Base-by-base conservation (phyloP, 2,329 filamentous ascomycete species). In the Hypoxylon sp. region DNA sequence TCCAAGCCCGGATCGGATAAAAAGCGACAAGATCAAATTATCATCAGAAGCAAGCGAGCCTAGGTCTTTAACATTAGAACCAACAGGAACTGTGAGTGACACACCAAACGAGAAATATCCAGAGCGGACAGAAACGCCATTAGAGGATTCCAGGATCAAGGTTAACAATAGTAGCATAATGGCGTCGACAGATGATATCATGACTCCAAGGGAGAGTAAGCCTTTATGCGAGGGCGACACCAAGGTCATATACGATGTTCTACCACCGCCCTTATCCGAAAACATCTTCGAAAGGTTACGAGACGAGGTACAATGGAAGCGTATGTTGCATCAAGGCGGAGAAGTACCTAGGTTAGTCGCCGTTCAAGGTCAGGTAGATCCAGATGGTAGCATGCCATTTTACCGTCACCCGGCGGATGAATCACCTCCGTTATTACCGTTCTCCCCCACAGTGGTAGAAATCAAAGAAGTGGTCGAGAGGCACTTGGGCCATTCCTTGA, bases 391-490 rank as follows among this genome's bases (percentile, higher is more conserved):
- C 71, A 90, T 92, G 78, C 96, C 96, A 22, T 86, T 98, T n/a
- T 99, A 99, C 79, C 92, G 96, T 13, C 96, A 98, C 79, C 96
- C 96, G 48, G 89, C 94, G 3, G 96, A 99, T 76, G 92, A 97
- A 78, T 93, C 92, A 0, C 91, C 94, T 0, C 90, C 92, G 0
- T 80, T 98, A 13, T 82, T 91, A 0, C 85, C 90, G 1, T 98
- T 97, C 80, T 92, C 93, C 0, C 84, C 89, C 0, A 90, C 89
- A 0, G 92, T 98, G 0, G 81, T 89, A 17, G 81, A 84, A 37
- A 90, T 98, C 65, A 90, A 91, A 66, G 78, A 81, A 13, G 86
- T 87, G 60, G 91, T 94, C 0, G 93, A 97, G 78, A 84, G 86
- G 62, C 83, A 88, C 14, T 85, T 97, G 1, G 91, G 92, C 0